Percentiles rank a stretch among this genome's conserved stretches.
These are phyloP conservation scores for Talaromyces piceae DNA, from an alignment of 2,329 filamentous ascomycete genomes.

Conservation along the genomic window DNA sequence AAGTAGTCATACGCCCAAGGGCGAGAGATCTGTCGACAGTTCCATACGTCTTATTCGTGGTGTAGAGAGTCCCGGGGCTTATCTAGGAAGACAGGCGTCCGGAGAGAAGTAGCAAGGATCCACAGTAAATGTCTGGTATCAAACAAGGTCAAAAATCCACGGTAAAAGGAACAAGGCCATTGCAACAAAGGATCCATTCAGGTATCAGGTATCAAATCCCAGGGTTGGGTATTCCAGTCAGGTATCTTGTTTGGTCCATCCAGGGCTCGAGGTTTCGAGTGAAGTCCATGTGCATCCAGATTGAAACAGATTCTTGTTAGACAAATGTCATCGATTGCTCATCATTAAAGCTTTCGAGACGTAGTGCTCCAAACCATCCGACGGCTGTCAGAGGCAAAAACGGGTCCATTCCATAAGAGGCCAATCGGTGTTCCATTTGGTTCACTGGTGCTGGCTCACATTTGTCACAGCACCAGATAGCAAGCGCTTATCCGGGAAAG, in stretches of 20 bases:
- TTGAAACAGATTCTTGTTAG: not conserved
- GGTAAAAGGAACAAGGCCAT: constrained; percentile 5
- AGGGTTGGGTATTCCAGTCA: not conserved
- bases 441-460: constrained; percentile 10
- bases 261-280: constrained; percentile 6
- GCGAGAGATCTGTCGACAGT: not conserved
- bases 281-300: constrained; percentile 6
- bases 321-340: constrained; percentile 11
- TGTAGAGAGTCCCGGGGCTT: not conserved
- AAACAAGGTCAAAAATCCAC: not conserved
- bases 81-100: not conserved
- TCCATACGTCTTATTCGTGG: not conserved
- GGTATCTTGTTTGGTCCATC: constrained; percentile 6
- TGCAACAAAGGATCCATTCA: constrained; percentile 4
- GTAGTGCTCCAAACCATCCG: constrained; percentile 22
- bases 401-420: constrained; percentile 2
- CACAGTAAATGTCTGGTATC: constrained; percentile 5
- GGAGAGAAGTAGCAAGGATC: constrained; percentile 5
- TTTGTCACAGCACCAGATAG: constrained; percentile 11
- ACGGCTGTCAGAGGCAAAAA: constrained; percentile 20
- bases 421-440: constrained; percentile 20
- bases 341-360: constrained; percentile 23
- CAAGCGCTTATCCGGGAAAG: constrained; percentile 12
- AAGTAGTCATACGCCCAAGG: not conserved
- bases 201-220: constrained; percentile 2